Conservation (phyloP, 441 rosid species). For the Jatropha podagrica region DNA sequence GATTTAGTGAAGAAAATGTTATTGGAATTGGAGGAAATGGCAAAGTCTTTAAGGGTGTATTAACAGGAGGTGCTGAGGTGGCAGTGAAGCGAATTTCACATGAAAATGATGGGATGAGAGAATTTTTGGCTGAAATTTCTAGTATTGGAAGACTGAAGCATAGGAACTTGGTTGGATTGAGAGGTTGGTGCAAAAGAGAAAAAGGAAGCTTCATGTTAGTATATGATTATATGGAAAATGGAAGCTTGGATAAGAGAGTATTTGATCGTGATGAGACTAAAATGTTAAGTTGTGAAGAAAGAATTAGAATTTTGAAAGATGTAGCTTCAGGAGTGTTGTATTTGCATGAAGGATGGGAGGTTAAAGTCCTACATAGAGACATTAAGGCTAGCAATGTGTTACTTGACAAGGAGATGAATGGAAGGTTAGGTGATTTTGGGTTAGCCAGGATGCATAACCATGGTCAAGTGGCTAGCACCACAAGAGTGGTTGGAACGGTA, state of each 20-base stretch:
- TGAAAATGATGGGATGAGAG: constrained; percentile 65
- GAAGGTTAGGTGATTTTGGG: constrained; percentile 71
- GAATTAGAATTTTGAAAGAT: constrained; percentile 56
- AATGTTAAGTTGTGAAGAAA: constrained; percentile 43
- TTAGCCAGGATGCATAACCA: constrained; percentile 68
- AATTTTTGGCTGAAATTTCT: constrained; percentile 66
- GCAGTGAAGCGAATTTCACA: constrained; percentile 73
- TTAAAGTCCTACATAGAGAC: constrained; percentile 66
- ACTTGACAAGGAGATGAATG: constrained; percentile 71
- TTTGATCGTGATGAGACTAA: constrained; percentile 39
- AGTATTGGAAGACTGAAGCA: constrained; percentile 74
- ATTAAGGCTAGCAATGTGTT: constrained; percentile 82
- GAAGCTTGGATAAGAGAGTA: constrained; percentile 60
- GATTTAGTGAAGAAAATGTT: constrained; percentile 58
- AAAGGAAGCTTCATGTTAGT: constrained; percentile 63
- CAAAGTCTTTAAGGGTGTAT: constrained; percentile 69
- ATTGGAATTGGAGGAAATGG: constrained; percentile 80
- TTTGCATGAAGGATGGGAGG: constrained; percentile 83
- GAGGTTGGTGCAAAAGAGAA: constrained; percentile 84
- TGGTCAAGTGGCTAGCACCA: constrained; percentile 52
- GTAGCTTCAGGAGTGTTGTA: constrained; percentile 65
- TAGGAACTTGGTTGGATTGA: constrained; percentile 55
- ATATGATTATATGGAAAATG: constrained; percentile 82
- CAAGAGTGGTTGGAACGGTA: constrained; percentile 65
- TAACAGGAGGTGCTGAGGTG: constrained; percentile 54